phyloP scores from a whole-genome alignment of 495 filamentous ascomycete species.

The Astrothelium macrocarpum region DNA sequence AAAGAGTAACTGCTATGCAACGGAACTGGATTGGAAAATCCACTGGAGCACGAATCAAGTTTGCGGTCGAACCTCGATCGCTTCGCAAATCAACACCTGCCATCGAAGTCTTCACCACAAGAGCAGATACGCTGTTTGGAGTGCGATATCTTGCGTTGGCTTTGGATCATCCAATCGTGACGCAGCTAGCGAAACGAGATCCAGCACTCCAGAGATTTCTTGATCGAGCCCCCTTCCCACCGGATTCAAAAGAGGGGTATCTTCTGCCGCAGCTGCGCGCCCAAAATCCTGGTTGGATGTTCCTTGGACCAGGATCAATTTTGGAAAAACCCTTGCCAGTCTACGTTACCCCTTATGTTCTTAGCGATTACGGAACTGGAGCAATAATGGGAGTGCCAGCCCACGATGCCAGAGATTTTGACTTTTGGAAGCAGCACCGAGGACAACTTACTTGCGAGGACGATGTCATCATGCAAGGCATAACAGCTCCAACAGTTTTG shows the following conservation, averaged over 20 bases:
- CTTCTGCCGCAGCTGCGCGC: slow-evolving; percentile 50
- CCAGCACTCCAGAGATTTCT: slow-evolving; percentile 55
- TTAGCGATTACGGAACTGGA: slow-evolving; percentile 77
- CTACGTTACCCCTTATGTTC: slow-evolving; percentile 77
- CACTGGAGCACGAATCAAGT: slow-evolving; percentile 59
- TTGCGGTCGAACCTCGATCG: slow-evolving; percentile 39
- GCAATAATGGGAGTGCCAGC: slow-evolving; percentile 89
- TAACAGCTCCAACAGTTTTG: neutral
- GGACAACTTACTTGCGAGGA: slow-evolving; percentile 12
- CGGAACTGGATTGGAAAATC: slow-evolving; percentile 83
- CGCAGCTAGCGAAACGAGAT: slow-evolving; percentile 48
- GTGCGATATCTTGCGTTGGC: slow-evolving; percentile 79
- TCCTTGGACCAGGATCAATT: slow-evolving; percentile 42
- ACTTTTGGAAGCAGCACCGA: slow-evolving; percentile 67
- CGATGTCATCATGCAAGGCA: neutral
- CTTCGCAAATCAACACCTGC: slow-evolving; percentile 14
- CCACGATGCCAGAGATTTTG: slow-evolving; percentile 66
- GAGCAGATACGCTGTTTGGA: slow-evolving; percentile 74
- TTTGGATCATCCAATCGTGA: slow-evolving; percentile 60
- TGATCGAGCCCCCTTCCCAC: slow-evolving; percentile 50
- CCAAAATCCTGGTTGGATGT: slow-evolving; percentile 49
- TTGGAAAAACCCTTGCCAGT: slow-evolving; percentile 54
- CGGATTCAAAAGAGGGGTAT: slow-evolving; percentile 69
- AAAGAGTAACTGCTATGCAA: slow-evolving; percentile 74
- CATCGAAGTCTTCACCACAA: slow-evolving; percentile 73